These are phyloP conservation scores for Amoeboradix gromovi DNA, from an alignment of 371 early-diverging fungal species.

Conservation along the genomic window DNA sequence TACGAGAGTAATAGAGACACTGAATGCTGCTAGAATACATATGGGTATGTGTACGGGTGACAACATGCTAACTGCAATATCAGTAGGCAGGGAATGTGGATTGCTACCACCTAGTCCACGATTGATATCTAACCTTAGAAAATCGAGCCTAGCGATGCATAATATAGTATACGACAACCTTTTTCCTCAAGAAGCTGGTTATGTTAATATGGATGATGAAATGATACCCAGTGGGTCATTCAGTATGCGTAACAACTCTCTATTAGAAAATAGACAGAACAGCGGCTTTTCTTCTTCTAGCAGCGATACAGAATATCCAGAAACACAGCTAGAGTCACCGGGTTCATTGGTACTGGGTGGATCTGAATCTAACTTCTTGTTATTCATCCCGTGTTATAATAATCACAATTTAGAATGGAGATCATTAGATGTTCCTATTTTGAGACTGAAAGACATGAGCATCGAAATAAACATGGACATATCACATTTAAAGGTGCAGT, in stretches of 20 bases:
- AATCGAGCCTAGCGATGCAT: background rate
- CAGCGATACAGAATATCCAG: background rate
- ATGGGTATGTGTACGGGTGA: conserved; percentile 98
- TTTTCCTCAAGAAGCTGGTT: background rate
- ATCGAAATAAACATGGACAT: background rate
- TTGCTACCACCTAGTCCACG: conserved; percentile 19
- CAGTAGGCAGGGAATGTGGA: conserved; percentile 71
- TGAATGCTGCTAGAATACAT: conserved; percentile 60
- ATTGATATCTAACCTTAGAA: background rate
- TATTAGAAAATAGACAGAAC: background rate
- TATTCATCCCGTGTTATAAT: background rate
- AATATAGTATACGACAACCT: background rate
- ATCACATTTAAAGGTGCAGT: background rate
- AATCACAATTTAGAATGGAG: background rate
- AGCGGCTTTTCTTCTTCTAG: background rate
- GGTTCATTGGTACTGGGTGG: background rate
- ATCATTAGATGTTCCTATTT: background rate
- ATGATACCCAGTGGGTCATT: background rate
- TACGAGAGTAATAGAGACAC: conserved; percentile 38
- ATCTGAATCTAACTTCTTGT: background rate
- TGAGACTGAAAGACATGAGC: background rate
- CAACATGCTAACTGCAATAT: conserved; percentile 85
- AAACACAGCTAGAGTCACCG: background rate
- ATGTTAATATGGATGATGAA: background rate
- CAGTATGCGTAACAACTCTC: background rate